Conservation (phyloP, 106 monocot species). For the Alisma plantagoaquatica region DNA sequence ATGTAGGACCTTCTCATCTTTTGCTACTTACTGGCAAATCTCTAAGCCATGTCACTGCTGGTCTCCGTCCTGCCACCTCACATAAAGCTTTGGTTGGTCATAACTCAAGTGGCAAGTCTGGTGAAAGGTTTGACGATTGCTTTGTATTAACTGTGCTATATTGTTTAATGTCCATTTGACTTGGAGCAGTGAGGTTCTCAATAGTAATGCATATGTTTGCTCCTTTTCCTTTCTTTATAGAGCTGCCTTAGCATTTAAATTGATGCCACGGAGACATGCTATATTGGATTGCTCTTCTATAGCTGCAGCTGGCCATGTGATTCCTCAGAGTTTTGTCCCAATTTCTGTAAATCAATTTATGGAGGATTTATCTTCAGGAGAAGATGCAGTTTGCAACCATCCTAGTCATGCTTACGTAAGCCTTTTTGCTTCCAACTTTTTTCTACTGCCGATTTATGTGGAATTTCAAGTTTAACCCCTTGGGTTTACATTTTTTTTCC, state of each 20-base stretch:
- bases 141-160: neutral
- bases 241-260: slow-evolving; percentile 65
- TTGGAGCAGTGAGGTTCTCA: too few species aligned
- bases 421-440: slow-evolving; percentile 2
- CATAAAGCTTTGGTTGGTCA: slow-evolving; percentile 33
- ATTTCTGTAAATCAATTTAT: slow-evolving; percentile 78
- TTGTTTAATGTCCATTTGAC: too few species aligned
- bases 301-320: slow-evolving; percentile 74
- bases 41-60: slow-evolving; percentile 73
- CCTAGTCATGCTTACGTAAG: slow-evolving; percentile 44
- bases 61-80: slow-evolving; percentile 61
- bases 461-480: too few species aligned
- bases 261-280: slow-evolving; percentile 75
- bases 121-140: slow-evolving; percentile 39
- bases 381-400: slow-evolving; percentile 41
- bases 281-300: slow-evolving; percentile 74
- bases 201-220: too few species aligned
- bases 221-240: slow-evolving; percentile 30
- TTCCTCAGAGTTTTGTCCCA: slow-evolving; percentile 70
- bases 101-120: slow-evolving; percentile 12
- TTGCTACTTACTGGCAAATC: slow-evolving; percentile 80
- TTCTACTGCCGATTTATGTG: too few species aligned
- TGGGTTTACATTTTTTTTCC: too few species aligned
- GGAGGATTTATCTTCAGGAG: slow-evolving; percentile 77
- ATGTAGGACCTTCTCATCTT: slow-evolving; percentile 43